A percentile compares a stretch with the other conserved stretches of the same genome.
Conservation (phyloP, 2,329 filamentous ascomycete genomes). For the Aspergillus terreus region DNA sequence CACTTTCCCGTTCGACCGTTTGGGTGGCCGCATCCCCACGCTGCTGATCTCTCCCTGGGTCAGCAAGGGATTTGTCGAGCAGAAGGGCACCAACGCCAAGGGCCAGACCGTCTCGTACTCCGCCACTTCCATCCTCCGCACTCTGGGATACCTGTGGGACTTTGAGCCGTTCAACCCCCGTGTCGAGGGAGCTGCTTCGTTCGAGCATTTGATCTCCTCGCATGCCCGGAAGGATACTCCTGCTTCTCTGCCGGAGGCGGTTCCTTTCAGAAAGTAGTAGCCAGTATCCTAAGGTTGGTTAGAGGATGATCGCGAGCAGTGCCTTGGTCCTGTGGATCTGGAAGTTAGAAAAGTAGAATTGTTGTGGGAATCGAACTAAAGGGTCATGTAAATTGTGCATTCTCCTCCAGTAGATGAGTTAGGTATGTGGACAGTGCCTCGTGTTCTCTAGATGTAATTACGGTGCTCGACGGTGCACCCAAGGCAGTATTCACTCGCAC, state of each 20-base stretch:
- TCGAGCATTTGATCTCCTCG: slow-evolving; percentile 26
- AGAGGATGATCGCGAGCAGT: neutral
- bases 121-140: slow-evolving; percentile 25
- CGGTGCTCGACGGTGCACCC: no score
- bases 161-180: slow-evolving; percentile 30
- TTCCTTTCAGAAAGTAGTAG: slow-evolving; percentile 8
- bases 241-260: slow-evolving; percentile 5
- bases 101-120: slow-evolving; percentile 25
- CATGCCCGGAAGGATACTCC: slow-evolving; percentile 21
- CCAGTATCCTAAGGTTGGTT: neutral
- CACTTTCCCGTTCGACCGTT: slow-evolving; percentile 25
- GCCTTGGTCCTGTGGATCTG: no score
- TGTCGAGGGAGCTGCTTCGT: slow-evolving; percentile 24
- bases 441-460: no score
- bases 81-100: slow-evolving; percentile 23
- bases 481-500: no score
- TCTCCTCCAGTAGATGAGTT: no score
- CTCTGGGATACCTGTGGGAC: slow-evolving; percentile 33
- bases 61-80: slow-evolving; percentile 26
- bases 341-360: no score
- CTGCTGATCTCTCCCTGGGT: slow-evolving; percentile 30
- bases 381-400: no score
- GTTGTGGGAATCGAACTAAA: no score
- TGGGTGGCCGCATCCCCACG: slow-evolving; percentile 29
- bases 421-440: no score